Evolutionary conservation across 2,329 filamentous ascomycete genomes (phyloP).

Genomic region (Corinectria fuckeliana): DNA sequence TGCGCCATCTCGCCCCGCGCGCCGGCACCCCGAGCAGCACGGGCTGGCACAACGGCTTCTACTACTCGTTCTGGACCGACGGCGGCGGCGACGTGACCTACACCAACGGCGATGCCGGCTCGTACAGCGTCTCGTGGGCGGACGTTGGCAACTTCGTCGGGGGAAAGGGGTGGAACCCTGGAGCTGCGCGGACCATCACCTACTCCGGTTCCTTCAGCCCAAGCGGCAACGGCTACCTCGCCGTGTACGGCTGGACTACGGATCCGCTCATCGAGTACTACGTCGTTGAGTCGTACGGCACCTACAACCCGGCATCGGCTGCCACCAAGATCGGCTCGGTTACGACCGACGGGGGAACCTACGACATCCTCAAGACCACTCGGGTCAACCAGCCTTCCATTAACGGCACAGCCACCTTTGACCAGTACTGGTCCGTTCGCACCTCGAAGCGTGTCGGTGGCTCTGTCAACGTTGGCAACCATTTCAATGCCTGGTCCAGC

Average conservation of each 20-base stretch:
- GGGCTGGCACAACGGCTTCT: slow-evolving; percentile 48
- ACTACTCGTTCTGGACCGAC: slow-evolving; percentile 58
- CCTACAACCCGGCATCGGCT: slow-evolving; percentile 42
- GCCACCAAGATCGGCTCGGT: slow-evolving; percentile 44
- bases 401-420: slow-evolving; percentile 56
- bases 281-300: slow-evolving; percentile 46
- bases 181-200: slow-evolving; percentile 43
- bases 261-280: slow-evolving; percentile 49
- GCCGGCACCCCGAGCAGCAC: slow-evolving; percentile 44
- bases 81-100: slow-evolving; percentile 52
- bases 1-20: slow-evolving; percentile 32
- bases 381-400: slow-evolving; percentile 55
- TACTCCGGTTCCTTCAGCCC: slow-evolving; percentile 41
- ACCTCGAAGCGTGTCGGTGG: slow-evolving; percentile 56
- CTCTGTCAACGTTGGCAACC: slow-evolving; percentile 55
- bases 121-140: slow-evolving; percentile 54
- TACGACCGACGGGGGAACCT: slow-evolving; percentile 45
- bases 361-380: slow-evolving; percentile 46
- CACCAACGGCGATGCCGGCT: slow-evolving; percentile 50
- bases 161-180: slow-evolving; percentile 36
- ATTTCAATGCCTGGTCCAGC: slow-evolving; percentile 60
- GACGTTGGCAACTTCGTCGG: slow-evolving; percentile 40
- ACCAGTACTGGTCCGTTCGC: slow-evolving; percentile 61
- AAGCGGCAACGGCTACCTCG: slow-evolving; percentile 47
- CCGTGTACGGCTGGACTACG: slow-evolving; percentile 48